These are phyloP conservation scores for Parachaetomium inaequale DNA, from an alignment of 495 filamentous ascomycete species.

Conservation along the genomic window DNA sequence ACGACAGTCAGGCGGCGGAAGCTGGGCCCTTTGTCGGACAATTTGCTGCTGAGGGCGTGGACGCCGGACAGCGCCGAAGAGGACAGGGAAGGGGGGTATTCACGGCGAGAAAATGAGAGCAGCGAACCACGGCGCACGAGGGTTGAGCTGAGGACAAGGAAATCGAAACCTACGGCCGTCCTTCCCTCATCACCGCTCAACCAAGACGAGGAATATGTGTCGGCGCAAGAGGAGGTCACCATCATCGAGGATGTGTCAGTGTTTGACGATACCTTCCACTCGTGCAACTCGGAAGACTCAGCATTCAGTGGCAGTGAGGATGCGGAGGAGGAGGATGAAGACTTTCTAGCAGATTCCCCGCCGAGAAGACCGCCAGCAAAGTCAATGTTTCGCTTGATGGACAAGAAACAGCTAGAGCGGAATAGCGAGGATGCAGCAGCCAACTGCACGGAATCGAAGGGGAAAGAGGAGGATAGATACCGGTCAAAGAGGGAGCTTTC, in stretches of 20 bases:
- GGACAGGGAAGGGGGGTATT: background rate
- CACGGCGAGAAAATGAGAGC: background rate
- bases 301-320: slow-evolving; percentile 18
- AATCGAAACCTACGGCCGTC: slow-evolving; percentile 15
- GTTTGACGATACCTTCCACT: slow-evolving; percentile 19
- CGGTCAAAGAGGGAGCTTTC: background rate
- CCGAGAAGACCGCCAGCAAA: slow-evolving; percentile 10
- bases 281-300: slow-evolving; percentile 18
- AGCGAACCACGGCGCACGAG: slow-evolving; percentile 9
- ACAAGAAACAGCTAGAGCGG: background rate
- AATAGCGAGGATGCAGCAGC: background rate
- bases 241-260: slow-evolving; percentile 27
- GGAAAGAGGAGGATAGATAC: background rate
- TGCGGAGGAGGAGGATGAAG: slow-evolving; percentile 17
- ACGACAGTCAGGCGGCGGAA: slow-evolving; percentile 25
- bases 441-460: background rate
- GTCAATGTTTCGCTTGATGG: background rate
- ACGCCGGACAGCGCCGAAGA: slow-evolving; percentile 17
- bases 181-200: slow-evolving; percentile 17
- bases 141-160: slow-evolving; percentile 25
- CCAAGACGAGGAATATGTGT: slow-evolving; percentile 21
- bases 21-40: slow-evolving; percentile 21
- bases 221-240: slow-evolving; percentile 26
- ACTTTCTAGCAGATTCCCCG: background rate
- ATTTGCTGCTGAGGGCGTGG: slow-evolving; percentile 25